These are phyloP conservation scores for Quercus berberidifolia DNA, from an alignment of 306 rosid species.

Conservation along the genomic window DNA sequence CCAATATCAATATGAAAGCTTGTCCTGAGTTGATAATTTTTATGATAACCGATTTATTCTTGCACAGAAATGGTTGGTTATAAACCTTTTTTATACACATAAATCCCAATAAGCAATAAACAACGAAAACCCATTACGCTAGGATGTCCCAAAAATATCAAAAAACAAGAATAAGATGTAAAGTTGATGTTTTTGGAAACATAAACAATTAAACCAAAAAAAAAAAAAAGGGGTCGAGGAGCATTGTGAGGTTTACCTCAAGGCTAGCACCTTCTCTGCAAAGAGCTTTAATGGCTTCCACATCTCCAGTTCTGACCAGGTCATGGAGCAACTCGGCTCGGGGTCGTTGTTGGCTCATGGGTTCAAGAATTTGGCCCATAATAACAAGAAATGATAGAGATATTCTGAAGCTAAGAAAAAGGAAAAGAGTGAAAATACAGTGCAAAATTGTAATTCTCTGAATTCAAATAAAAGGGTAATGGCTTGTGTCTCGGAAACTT, in stretches of 20 bases:
- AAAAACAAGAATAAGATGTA: too few relatives aligned
- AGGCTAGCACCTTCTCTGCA: conserved; percentile 23
- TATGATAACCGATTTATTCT: not conserved
- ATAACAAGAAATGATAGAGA: not conserved
- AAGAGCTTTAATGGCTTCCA: conserved; percentile 22
- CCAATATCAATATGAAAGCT: not conserved
- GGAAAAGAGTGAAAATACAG: too few relatives aligned
- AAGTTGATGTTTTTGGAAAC: too few relatives aligned
- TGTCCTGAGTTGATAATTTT: not conserved
- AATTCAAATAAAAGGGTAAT: too few relatives aligned
- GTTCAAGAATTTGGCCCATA: conserved; percentile 14
- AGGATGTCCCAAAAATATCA: too few relatives aligned
- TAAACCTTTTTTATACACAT: not conserved
- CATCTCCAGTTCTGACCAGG: conserved; percentile 4
- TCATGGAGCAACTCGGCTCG: conserved; percentile 19
- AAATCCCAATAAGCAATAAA: too few relatives aligned
- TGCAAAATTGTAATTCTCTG: too few relatives aligned
- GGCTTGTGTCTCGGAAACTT: not conserved
- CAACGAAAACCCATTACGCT: too few relatives aligned
- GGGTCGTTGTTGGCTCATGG: conserved; percentile 11
- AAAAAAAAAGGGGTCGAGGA: not conserved
- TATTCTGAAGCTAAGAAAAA: too few relatives aligned
- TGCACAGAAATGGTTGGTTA: not conserved
- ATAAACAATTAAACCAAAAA: too few relatives aligned
- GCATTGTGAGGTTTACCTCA: conserved; percentile 12